Evolutionary conservation across 2,329 filamentous ascomycete genomes (phyloP), one percentile per base, ranked within the genome.

Genomic region (Alternaria atra): DNA sequence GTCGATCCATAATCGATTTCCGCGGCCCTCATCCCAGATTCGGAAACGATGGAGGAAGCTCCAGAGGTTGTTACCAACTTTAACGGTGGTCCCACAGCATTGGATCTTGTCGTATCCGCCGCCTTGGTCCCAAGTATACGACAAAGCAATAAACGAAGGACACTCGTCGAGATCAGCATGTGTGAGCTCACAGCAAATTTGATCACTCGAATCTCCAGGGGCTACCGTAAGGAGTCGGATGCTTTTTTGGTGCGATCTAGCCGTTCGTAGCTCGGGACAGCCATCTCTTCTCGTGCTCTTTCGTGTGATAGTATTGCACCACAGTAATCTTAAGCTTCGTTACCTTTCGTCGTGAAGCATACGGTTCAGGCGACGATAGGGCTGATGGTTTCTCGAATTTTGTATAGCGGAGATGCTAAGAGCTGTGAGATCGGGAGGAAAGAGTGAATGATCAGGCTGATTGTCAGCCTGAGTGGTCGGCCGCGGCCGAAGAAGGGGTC

Each of bases 11-110:
- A 43, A 7, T 0, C 6, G 6, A 43, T 13, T 43, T n/a, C 40
- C 13, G 12, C 40, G 23, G 8, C 40, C 40, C 15, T 43, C 7
- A 43, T 43, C 40, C 40, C 6, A 20, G 20, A 20, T 20, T 15
- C 0, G 2, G 3, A 43, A 43, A 2, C 12, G 40, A 25, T 9
- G 6, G 13, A 43, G 40, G 3, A 43, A 43, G 6, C 25, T 27
- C 0, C 12, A 1, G 0, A 43, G 40, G 6, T 43, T 43, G 0
- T 42, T 42, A 0, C 39, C 20, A 6, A 42, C 12, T 1, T 42
- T 9, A 1, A 25, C 1, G 7, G 5, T 10, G 8, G 9, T 10
- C 17, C 37, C 39, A 0, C 39, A 25, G 12, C 40, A 43, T 43
- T 43, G 0, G 3, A 43, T 43, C 8, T 43, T 3, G 23, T 7